A percentile compares a stretch with the other conserved stretches of the same genome.
Conservation (phyloP, 2,329 filamentous ascomycete species). For the Seiridium cupressi region DNA sequence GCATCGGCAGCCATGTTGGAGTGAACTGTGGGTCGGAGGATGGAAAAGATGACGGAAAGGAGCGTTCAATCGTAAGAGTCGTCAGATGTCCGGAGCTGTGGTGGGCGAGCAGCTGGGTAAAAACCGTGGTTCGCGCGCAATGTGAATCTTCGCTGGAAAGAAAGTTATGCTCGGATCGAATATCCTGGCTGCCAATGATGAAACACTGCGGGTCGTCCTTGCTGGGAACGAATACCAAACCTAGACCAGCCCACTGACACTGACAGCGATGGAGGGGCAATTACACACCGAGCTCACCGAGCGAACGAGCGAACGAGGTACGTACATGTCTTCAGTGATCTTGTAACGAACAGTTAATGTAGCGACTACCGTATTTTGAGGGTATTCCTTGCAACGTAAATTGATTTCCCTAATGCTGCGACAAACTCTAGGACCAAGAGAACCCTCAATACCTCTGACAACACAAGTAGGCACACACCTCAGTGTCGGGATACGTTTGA, state of each 20-base stretch:
- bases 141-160: not conserved
- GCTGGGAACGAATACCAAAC: no score
- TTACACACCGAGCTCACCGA: not conserved
- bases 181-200: slow-evolving; percentile 1
- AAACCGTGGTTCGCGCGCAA: not conserved
- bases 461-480: no score
- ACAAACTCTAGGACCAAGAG: no score
- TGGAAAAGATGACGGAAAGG: not conserved
- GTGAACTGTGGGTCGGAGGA: not conserved
- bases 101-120: not conserved
- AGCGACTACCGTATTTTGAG: no score
- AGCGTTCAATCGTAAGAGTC: slow-evolving; percentile 2
- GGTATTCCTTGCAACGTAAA: no score
- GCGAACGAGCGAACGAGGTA: not conserved
- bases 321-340: no score
- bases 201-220: slow-evolving; percentile 5
- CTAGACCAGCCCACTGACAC: not conserved
- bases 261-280: not conserved
- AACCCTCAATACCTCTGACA: no score
- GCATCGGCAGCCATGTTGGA: slow-evolving; percentile 26
- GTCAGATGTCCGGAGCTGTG: not conserved
- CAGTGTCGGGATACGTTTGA: no score
- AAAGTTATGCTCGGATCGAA: not conserved
- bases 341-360: no score
- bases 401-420: no score